These are phyloP conservation scores for Penicillium simplicissimum DNA, from an alignment of 495 filamentous ascomycete genomes.

Conservation along the genomic window DNA sequence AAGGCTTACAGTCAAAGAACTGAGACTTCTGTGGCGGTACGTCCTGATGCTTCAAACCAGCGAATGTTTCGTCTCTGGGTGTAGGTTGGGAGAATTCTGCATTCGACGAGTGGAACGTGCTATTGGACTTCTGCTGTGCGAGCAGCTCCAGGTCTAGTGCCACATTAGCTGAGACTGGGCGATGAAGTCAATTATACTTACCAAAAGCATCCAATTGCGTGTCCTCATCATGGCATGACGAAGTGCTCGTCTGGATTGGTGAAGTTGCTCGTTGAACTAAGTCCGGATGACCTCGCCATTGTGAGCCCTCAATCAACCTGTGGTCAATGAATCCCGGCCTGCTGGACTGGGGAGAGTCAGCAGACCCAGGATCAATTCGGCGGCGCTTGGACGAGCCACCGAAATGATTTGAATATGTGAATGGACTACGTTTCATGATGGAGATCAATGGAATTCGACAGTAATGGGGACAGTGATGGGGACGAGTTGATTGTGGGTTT, in stretches of 20 bases:
- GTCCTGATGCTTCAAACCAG: background rate
- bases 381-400: conserved; percentile 15
- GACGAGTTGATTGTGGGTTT: background rate
- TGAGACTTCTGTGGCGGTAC: conserved; percentile 23
- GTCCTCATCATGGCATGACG: conserved; percentile 23
- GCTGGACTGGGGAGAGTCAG: conserved; percentile 16
- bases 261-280: conserved; percentile 2
- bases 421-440: conserved; percentile 18
- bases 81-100: background rate
- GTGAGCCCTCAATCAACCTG: conserved; percentile 31
- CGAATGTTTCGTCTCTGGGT: background rate
- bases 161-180: background rate
- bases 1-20: conserved; percentile 36
- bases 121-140: conserved; percentile 27
- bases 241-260: background rate
- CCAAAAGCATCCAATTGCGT: conserved; percentile 53
- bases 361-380: background rate
- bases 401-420: conserved; percentile 8
- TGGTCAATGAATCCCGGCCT: conserved; percentile 25
- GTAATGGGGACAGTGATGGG: background rate
- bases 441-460: background rate
- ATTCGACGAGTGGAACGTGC: background rate
- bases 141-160: conserved; percentile 42
- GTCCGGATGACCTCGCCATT: conserved; percentile 12
- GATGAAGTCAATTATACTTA: conserved; percentile 24